Evolutionary conservation across 352 stramenopile genomes (phyloP).

Genomic region (Phytophthora europaea): DNA sequence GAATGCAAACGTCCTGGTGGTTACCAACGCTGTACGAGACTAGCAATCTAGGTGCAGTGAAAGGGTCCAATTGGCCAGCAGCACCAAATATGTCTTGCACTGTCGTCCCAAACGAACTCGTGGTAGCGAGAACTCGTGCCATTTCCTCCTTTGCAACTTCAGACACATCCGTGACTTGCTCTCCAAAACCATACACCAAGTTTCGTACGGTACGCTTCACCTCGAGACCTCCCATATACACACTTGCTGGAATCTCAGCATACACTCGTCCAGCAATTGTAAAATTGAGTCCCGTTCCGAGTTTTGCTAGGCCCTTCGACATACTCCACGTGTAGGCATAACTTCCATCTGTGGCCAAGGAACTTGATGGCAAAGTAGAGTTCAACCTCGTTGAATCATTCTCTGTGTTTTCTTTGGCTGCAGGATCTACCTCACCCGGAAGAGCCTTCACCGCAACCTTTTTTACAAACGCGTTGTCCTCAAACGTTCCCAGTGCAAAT

Average conservation of each 20-base stretch:
- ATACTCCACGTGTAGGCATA: slow-evolving; percentile 74
- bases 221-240: slow-evolving; percentile 41
- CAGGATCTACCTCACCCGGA: slow-evolving; percentile 15
- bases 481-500: slow-evolving; percentile 61
- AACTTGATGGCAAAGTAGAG: slow-evolving; percentile 27
- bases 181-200: slow-evolving; percentile 54
- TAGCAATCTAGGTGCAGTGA: slow-evolving; percentile 30
- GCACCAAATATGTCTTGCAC: slow-evolving; percentile 34
- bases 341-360: slow-evolving; percentile 67
- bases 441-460: slow-evolving; percentile 61
- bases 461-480: slow-evolving; percentile 51
- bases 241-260: slow-evolving; percentile 31
- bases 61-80: neutral
- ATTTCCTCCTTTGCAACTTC: slow-evolving; percentile 30
- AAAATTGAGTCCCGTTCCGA: slow-evolving; percentile 79
- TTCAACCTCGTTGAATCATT: slow-evolving; percentile 5
- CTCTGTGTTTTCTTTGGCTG: slow-evolving; percentile 2
- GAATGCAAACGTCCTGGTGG: slow-evolving; percentile 28
- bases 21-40: slow-evolving; percentile 34
- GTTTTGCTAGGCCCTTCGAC: slow-evolving; percentile 57
- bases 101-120: slow-evolving; percentile 6
- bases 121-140: neutral
- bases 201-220: slow-evolving; percentile 27
- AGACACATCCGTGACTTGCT: slow-evolving; percentile 45
- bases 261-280: slow-evolving; percentile 82